These are phyloP conservation scores for Trametes gibbosa DNA, from an alignment of 768 basidiomycete species.

Conservation along the genomic window DNA sequence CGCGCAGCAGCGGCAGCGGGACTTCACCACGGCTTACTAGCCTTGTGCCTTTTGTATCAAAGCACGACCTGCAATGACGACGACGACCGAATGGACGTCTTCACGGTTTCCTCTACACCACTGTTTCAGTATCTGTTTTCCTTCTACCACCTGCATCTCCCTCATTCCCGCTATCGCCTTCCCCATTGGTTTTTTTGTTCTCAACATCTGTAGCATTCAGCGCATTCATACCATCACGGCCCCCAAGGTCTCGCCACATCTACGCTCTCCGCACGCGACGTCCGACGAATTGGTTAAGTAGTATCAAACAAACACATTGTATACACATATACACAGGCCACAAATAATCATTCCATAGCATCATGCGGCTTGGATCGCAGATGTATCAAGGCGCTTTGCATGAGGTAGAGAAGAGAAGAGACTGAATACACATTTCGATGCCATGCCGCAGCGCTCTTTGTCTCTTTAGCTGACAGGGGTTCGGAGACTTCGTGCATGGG, in stretches of 20 bases:
- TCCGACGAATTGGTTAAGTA: constrained; percentile 12
- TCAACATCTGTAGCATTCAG: constrained; percentile 9
- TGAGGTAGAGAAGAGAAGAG: too few relatives aligned
- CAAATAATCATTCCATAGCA: not conserved
- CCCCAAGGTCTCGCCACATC: not conserved
- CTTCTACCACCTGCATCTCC: too few relatives aligned
- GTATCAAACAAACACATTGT: constrained; percentile 10
- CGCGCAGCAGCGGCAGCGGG: constrained; percentile 30
- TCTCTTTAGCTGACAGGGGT: too few relatives aligned
- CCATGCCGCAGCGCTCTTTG: too few relatives aligned
- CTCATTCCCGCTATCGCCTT: too few relatives aligned
- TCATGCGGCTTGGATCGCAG: too few relatives aligned
- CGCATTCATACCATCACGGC: constrained; percentile 8
- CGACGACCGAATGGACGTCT: constrained; percentile 9
- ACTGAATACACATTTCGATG: too few relatives aligned
- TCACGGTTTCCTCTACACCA: not conserved
- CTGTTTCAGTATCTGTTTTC: not conserved
- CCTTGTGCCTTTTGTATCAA: constrained; percentile 1
- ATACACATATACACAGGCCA: not conserved
- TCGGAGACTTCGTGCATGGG: not conserved
- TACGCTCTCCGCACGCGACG: not conserved
- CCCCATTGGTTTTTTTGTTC: not conserved
- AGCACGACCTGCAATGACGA: not conserved
- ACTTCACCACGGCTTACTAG: constrained; percentile 31
- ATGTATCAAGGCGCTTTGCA: too few relatives aligned